Percentiles rank a stretch among this genome's conserved stretches.
Evolutionary conservation across 306 rosid genomes (phyloP).

Genomic region (Fragaria vesca): DNA sequence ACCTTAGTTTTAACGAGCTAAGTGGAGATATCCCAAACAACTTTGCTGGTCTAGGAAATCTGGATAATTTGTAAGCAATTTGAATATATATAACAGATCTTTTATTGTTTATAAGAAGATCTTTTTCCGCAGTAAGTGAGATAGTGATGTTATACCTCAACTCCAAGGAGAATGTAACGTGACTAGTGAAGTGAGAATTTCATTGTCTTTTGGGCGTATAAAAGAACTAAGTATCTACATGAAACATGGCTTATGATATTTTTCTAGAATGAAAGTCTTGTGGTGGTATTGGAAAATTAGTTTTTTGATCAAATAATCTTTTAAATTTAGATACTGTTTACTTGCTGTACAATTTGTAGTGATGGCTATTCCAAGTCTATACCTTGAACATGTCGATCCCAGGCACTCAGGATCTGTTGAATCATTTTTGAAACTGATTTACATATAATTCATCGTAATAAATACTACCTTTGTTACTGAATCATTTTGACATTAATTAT

Average conservation of each 20-base stretch:
- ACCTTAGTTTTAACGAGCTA: slow-evolving; percentile 73
- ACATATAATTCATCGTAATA: neutral
- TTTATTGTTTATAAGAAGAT: neutral
- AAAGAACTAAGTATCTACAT: neutral
- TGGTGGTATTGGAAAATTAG: neutral
- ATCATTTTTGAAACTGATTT: neutral
- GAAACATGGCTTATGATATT: neutral
- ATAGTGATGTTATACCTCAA: too few species aligned
- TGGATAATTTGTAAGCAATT: slow-evolving; percentile 45
- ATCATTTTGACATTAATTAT: neutral
- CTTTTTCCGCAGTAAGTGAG: too few species aligned
- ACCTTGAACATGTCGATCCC: neutral
- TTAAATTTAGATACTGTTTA: neutral
- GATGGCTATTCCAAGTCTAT: neutral
- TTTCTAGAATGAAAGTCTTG: neutral
- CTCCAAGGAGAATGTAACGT: neutral
- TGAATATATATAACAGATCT: neutral
- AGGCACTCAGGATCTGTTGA: neutral
- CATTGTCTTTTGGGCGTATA: neutral
- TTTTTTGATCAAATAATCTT: too few species aligned
- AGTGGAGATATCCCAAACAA: slow-evolving; percentile 52
- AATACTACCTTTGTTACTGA: slow-evolving; percentile 8
- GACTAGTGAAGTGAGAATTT: neutral
- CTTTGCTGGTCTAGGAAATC: slow-evolving; percentile 20
- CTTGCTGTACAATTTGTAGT: neutral